Conservation (phyloP, 2,329 filamentous ascomycete genomes). For the Apiospora sp. region DNA sequence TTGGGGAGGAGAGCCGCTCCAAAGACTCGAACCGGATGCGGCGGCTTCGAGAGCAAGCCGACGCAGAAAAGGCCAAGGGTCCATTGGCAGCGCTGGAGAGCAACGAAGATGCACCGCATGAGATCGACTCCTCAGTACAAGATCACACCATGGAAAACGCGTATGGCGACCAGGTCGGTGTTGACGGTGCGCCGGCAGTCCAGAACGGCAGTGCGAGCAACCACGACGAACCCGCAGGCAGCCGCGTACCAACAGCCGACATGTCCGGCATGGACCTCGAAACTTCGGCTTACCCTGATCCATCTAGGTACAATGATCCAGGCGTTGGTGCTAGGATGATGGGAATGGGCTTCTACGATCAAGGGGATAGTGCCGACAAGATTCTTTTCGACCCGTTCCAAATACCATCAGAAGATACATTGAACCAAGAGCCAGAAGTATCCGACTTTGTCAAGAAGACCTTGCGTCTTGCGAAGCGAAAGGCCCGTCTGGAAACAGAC, state of each 20-base stretch:
- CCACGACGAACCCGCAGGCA: conserved; percentile 32
- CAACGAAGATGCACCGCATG: conserved; percentile 38
- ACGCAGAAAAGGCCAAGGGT: conserved; percentile 63
- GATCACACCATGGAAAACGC: conserved; percentile 42
- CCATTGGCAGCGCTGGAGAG: conserved; percentile 38
- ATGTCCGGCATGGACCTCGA: conserved; percentile 42
- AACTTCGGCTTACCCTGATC: conserved; percentile 40
- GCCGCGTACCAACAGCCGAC: conserved; percentile 40
- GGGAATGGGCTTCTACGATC: conserved; percentile 68
- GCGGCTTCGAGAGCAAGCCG: conserved; percentile 61
- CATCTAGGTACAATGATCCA: conserved; percentile 53
- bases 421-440: conserved; percentile 54
- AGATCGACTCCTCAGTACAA: conserved; percentile 42
- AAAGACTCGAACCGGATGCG: conserved; percentile 66
- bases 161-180: conserved; percentile 45
- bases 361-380: conserved; percentile 63
- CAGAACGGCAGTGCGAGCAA: not conserved
- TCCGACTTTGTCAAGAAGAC: conserved; percentile 65
- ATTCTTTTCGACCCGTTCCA: conserved; percentile 69
- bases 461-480: conserved; percentile 60
- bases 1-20: conserved; percentile 65
- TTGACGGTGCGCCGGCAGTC: conserved; percentile 29
- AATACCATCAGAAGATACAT: conserved; percentile 54
- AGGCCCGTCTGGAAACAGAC: conserved; percentile 60
- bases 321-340: conserved; percentile 59